These are phyloP conservation scores for Populus alba DNA, from an alignment of 345 rosid genomes.

Conservation along the genomic window DNA sequence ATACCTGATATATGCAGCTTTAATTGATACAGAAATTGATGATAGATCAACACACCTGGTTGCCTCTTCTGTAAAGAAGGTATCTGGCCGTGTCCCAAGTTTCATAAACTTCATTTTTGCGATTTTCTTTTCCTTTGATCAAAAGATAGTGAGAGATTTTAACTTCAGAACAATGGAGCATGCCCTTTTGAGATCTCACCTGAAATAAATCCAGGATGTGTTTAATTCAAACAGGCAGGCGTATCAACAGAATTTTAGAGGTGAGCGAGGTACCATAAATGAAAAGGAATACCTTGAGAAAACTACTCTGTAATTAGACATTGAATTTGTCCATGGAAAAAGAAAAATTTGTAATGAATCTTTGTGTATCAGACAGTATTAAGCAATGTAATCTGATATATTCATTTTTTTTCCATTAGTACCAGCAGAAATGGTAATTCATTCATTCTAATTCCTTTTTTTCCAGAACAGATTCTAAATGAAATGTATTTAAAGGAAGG, in stretches of 20 bases:
- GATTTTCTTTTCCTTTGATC: constrained; percentile 15
- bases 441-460: background rate
- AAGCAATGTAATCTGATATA: background rate
- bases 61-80: constrained; percentile 85
- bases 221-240: background rate
- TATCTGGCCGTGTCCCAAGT: constrained; percentile 82
- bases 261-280: too few relatives aligned
- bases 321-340: background rate
- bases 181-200: constrained; percentile 11
- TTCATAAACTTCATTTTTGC: constrained; percentile 92
- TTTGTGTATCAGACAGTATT: background rate
- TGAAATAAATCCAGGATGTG: constrained; percentile 7
- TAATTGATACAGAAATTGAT: background rate
- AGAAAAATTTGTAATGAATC: too few relatives aligned
- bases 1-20: background rate
- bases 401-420: background rate
- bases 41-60: constrained; percentile 48
- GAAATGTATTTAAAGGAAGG: background rate
- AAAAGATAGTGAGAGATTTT: constrained; percentile 2
- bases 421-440: background rate
- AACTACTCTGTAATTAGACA: background rate
- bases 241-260: background rate
- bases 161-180: constrained; percentile 15
- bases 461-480: background rate
- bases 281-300: background rate